These are phyloP conservation scores for Penicillium macrosclerotiorum DNA, from an alignment of 495 filamentous ascomycete species.

Conservation along the genomic window DNA sequence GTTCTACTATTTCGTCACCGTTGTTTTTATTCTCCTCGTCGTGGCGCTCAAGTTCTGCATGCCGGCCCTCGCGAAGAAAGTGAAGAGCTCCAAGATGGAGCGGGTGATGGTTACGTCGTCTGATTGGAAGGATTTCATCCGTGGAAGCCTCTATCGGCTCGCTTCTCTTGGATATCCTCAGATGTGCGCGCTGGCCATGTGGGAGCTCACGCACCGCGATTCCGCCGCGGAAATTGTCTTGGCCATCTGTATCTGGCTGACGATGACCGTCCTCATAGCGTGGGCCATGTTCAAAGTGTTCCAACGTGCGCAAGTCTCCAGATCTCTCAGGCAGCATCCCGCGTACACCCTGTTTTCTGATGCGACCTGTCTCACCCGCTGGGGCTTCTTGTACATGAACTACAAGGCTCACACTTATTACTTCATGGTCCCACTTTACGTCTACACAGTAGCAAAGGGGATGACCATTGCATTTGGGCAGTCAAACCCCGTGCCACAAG, in stretches of 20 bases:
- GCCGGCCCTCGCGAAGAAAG: conserved; percentile 64
- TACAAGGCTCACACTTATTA: conserved; percentile 95
- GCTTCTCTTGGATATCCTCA: conserved; percentile 90
- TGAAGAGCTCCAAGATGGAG: conserved; percentile 77
- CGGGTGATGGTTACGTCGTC: conserved; percentile 66
- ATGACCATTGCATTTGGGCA: conserved; percentile 89
- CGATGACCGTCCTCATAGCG: conserved; percentile 70
- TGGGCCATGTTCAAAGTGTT: conserved; percentile 90
- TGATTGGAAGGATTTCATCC: conserved; percentile 81
- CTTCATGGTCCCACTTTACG: conserved; percentile 79
- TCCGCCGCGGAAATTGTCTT: conserved; percentile 85
- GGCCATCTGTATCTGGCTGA: conserved; percentile 84
- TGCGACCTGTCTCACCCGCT: conserved; percentile 87
- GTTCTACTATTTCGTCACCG: conserved; percentile 84
- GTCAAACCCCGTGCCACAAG: conserved; percentile 64
- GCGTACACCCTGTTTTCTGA: conserved; percentile 98
- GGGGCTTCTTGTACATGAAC: conserved; percentile 97
- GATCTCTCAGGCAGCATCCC: conserved; percentile 87
- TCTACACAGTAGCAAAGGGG: conserved; percentile 78
- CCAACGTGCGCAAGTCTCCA: conserved; percentile 78
- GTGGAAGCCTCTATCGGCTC: conserved; percentile 88
- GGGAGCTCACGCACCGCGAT: conserved; percentile 84
- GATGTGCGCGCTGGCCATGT: conserved; percentile 85
- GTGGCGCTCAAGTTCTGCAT: conserved; percentile 75
- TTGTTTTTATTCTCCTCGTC: conserved; percentile 68